Conservation (phyloP, 129 eudicot species). For the Flaveria trinervia region DNA sequence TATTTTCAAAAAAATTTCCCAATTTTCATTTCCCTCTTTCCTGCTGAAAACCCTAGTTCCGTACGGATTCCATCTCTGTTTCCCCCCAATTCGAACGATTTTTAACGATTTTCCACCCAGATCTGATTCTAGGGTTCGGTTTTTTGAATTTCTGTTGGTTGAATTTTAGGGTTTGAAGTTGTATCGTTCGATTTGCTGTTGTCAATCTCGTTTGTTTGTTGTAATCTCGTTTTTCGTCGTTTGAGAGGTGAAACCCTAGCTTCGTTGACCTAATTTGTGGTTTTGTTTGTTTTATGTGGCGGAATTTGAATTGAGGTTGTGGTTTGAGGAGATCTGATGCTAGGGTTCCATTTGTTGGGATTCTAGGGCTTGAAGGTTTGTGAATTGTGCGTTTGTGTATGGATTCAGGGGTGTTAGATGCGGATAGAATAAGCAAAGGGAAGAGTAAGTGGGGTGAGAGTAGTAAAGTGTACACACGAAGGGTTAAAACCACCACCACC, state of each 20-base stretch:
- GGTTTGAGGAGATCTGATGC: neutral
- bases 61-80: slow-evolving; percentile 32
- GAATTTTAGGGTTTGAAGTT: slow-evolving; percentile 24
- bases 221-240: slow-evolving; percentile 8
- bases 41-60: slow-evolving; percentile 41
- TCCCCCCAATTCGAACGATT: slow-evolving; percentile 12
- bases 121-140: slow-evolving; percentile 23
- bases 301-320: slow-evolving; percentile 1
- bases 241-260: slow-evolving; percentile 21
- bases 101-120: slow-evolving; percentile 22
- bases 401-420: slow-evolving; percentile 75
- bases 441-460: slow-evolving; percentile 58
- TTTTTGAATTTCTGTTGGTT: slow-evolving; percentile 10
- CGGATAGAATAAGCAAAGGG: slow-evolving; percentile 49
- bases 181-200: neutral
- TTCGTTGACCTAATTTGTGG: slow-evolving; percentile 4
- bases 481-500: slow-evolving; percentile 26
- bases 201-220: neutral
- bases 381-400: slow-evolving; percentile 58
- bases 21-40: slow-evolving; percentile 8
- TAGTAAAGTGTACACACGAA: slow-evolving; percentile 67
- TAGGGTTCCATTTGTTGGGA: neutral
- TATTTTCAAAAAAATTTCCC: neutral
- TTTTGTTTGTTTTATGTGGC: neutral
- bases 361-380: slow-evolving; percentile 38